A percentile compares a stretch with the other conserved stretches of the same genome.
These are phyloP conservation scores for Eragrostis curvula DNA, from an alignment of 176 grass and related monocot genomes.

Conservation along the genomic window DNA sequence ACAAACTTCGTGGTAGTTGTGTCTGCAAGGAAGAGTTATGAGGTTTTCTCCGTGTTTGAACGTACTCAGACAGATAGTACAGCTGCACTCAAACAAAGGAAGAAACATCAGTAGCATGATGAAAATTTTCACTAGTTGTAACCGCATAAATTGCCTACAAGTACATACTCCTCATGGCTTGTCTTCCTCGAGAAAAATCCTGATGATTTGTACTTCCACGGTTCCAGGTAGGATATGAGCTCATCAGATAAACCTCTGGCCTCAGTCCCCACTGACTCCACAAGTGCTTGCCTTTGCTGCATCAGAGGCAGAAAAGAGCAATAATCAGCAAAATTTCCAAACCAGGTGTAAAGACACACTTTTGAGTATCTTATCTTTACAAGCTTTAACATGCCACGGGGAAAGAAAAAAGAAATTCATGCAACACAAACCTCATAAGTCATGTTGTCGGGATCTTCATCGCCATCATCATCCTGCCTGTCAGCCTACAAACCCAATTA, in stretches of 20 bases:
- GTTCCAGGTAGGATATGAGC: slow-evolving; percentile 58
- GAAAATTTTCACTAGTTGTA: neutral
- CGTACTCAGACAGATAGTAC: slow-evolving; percentile 68
- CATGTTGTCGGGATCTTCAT: slow-evolving; percentile 78
- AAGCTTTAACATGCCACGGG: slow-evolving; percentile 35
- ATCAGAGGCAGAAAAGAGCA: neutral
- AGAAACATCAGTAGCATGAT: slow-evolving; percentile 7
- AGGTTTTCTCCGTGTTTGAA: slow-evolving; percentile 58
- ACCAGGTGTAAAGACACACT: neutral
- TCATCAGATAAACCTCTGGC: slow-evolving; percentile 75
- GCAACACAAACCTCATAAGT: slow-evolving; percentile 79
- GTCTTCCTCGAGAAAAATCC: slow-evolving; percentile 71
- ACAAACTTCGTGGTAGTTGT: slow-evolving; percentile 72
- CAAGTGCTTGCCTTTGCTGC: slow-evolving; percentile 69
- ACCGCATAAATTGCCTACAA: neutral
- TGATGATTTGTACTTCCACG: slow-evolving; percentile 64
- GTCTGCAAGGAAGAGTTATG: slow-evolving; percentile 82
- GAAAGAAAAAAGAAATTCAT: neutral
- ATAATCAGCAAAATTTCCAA: slow-evolving; percentile 28
- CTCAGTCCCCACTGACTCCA: slow-evolving; percentile 71
- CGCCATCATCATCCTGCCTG: slow-evolving; percentile 52
- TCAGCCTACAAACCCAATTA: slow-evolving; percentile 40
- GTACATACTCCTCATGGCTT: slow-evolving; percentile 64
- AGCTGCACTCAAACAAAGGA: slow-evolving; percentile 54
- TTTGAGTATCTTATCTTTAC: neutral